These are phyloP conservation scores for Pyrenochaeta sp. DNA, from an alignment of 2,329 filamentous ascomycete genomes.

Conservation along the genomic window DNA sequence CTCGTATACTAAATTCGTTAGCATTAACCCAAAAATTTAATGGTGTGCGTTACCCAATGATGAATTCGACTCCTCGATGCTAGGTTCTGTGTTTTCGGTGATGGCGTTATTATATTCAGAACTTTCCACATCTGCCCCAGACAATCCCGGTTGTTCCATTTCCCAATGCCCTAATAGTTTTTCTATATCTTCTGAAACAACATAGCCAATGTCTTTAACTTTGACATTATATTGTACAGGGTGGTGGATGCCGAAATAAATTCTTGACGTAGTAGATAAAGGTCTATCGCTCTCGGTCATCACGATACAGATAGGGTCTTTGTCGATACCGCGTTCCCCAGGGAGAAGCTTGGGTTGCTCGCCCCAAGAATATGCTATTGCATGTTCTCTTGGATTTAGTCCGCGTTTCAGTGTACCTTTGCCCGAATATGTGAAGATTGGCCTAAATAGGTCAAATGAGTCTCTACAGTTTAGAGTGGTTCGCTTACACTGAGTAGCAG, in stretches of 20 bases:
- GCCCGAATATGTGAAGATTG: constrained; percentile 49
- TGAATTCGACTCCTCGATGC: too few species aligned
- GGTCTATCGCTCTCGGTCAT: neutral
- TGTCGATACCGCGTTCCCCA: constrained; percentile 45
- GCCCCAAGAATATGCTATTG: constrained; percentile 39
- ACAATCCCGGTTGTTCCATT: constrained; percentile 11
- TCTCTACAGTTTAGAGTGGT: too few species aligned
- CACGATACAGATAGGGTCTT: constrained; percentile 44
- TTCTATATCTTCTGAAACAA: constrained; percentile 31
- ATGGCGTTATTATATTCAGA: neutral
- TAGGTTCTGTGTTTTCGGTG: neutral
- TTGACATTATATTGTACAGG: constrained; percentile 54
- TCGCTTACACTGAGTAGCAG: too few species aligned
- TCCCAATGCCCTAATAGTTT: constrained; percentile 16
- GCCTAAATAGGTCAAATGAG: too few species aligned
- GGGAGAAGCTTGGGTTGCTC: constrained; percentile 9
- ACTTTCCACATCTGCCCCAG: neutral
- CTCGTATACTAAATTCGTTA: constrained; percentile 6
- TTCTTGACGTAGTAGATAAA: constrained; percentile 20
- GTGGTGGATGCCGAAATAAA: constrained; percentile 45
- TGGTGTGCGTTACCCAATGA: too few species aligned
- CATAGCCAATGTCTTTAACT: constrained; percentile 48
- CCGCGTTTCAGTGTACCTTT: constrained; percentile 45
- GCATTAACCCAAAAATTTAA: too few species aligned
- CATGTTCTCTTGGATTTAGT: constrained; percentile 44